phyloP scores from a whole-genome alignment of 148 eudicot genomes.

The Polygonum aviculare region DNA sequence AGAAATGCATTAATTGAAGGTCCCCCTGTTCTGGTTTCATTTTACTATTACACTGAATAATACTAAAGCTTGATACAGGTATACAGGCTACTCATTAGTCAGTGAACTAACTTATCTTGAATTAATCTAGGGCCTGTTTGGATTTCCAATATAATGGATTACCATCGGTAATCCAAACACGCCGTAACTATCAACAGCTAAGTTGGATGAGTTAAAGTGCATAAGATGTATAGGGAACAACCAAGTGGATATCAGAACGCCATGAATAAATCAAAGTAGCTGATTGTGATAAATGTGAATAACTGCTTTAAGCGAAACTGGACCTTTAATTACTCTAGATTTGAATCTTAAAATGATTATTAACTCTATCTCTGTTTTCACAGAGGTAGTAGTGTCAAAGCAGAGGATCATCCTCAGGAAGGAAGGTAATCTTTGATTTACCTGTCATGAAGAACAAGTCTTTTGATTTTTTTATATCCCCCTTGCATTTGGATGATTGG shows the following conservation, averaged over 20 bases:
- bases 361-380: constrained; percentile 13
- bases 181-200: not conserved
- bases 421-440: constrained; percentile 15
- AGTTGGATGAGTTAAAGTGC: not conserved
- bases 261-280: not conserved
- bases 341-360: not conserved
- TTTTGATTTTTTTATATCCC: not conserved
- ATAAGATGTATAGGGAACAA: not conserved
- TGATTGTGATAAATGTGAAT: not conserved
- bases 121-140: not conserved
- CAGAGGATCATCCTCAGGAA: constrained; percentile 58
- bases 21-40: not conserved
- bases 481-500: not conserved
- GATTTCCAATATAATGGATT: too few relatives aligned
- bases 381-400: constrained; percentile 66
- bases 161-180: too few relatives aligned
- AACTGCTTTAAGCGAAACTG: not conserved
- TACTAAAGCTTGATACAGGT: not conserved
- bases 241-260: not conserved
- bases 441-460: not conserved
- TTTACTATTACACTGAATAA: not conserved
- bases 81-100: not conserved
- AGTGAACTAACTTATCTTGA: not conserved
- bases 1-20: not conserved
- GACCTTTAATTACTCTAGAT: not conserved